Percentiles rank a stretch among this genome's conserved stretches.
phyloP scores from a whole-genome alignment of 257 asterid species.

The Nicotiana attenuata region DNA sequence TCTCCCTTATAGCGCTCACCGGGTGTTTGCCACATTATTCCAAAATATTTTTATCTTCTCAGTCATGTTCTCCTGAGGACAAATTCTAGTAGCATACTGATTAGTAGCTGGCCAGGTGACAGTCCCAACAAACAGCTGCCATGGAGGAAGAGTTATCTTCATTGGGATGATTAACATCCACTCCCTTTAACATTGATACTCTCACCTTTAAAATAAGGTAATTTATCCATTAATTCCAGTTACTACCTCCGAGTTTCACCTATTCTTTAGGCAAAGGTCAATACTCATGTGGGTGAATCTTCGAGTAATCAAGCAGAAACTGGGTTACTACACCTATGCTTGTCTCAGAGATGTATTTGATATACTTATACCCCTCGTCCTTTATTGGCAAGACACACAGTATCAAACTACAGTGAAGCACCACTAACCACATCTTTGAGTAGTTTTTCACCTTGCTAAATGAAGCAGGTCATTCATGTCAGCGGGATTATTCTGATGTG shows the following conservation, averaged over 20 bases:
- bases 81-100: constrained; percentile 51
- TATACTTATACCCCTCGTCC: constrained; percentile 44
- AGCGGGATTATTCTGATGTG: constrained; percentile 10
- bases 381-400: constrained; percentile 43
- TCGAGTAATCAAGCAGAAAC: constrained; percentile 27
- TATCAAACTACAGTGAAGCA: constrained; percentile 40
- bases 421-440: constrained; percentile 25
- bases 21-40: constrained; percentile 39
- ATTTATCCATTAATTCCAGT: constrained; percentile 34
- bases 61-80: constrained; percentile 51
- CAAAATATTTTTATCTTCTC: constrained; percentile 51
- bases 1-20: constrained; percentile 24
- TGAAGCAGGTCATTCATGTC: constrained; percentile 36
- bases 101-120: constrained; percentile 66
- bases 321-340: constrained; percentile 55
- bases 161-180: constrained; percentile 74
- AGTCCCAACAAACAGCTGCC: constrained; percentile 72
- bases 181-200: constrained; percentile 71
- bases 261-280: constrained; percentile 57
- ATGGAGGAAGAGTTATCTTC: constrained; percentile 62
- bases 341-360: constrained; percentile 62
- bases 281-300: constrained; percentile 27
- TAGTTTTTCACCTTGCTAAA: constrained; percentile 19
- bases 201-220: constrained; percentile 26
- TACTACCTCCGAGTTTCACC: constrained; percentile 67